Evolutionary conservation across 331 rosid genomes (phyloP), one percentile per base, ranked within the genome.

Genomic region (Pyracantha coccinea): DNA sequence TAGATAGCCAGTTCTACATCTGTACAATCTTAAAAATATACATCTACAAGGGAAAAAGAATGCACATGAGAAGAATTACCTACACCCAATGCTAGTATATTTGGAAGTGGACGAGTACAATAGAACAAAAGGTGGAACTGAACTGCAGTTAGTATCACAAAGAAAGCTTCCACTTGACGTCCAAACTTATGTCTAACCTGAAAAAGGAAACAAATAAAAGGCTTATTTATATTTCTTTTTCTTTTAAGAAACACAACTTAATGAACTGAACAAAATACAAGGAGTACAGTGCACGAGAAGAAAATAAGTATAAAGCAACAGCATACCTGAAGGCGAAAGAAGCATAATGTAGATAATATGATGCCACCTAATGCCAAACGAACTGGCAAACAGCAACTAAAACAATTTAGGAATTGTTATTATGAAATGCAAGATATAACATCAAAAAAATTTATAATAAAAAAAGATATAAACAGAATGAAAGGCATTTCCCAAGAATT

Each of bases 81-180:
- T 79, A 78, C 71, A 78, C 91, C 88, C 80, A 90, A 74, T 69
- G 98, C 98, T 66, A 94, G 86, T 75, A 87, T 83, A 80, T 94
- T 94, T 41, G 97, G 96, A 68, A 94, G 98, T 0, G 96, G 98
- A 55, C 98, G 96, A 13, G 93, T 83, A 75, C 93, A 91, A 72
- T 94, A 94, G 87, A 91, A 94, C 79, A 94, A 83, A 76, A 88
- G 78, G 79, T 94, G 98, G 83, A 91, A 94, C 85, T 94, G 97
- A 85, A 87, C 25, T 53, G 90, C 91, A 58, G 95, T 88, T 25
- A 94, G 71, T 75, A 94, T 83, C 66, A 85, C 92, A 82, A 87
- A 90, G 86, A 90, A 94, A 72, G 95, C 88, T 87, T 94, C 98
- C 47, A 94, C 98, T 71, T 91, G 98, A 78, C 75, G 88, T 59